These are phyloP conservation scores for Colletotrichum sp. DNA, from an alignment of 2,329 filamentous ascomycete species.

Conservation along the genomic window DNA sequence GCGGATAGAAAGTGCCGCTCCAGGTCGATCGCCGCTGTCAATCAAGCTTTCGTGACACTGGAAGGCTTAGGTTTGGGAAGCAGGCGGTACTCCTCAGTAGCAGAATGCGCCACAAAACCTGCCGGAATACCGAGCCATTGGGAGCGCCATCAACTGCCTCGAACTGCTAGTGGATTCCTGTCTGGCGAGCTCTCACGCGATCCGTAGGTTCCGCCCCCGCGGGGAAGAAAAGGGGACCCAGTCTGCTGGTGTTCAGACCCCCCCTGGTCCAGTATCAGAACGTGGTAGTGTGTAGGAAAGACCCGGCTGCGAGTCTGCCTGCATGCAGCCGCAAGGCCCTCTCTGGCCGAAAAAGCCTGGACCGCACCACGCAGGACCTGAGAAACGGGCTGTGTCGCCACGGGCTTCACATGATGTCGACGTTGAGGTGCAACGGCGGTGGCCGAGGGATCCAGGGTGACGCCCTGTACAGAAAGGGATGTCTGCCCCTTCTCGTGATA, in stretches of 20 bases:
- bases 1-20: neutral
- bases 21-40: neutral
- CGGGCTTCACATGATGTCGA: neutral
- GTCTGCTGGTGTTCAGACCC: slow-evolving; percentile 3
- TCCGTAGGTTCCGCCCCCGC: neutral
- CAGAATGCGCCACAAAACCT: neutral
- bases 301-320: neutral
- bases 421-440: neutral
- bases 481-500: neutral
- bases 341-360: neutral
- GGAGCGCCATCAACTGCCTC: neutral
- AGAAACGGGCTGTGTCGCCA: slow-evolving; percentile 7
- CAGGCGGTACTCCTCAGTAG: neutral
- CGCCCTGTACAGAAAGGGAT: neutral
- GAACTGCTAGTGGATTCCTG: neutral
- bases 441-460: neutral
- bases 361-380: neutral
- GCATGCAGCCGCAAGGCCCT: neutral
- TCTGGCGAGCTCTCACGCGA: neutral
- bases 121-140: neutral
- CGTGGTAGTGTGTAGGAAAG: slow-evolving; percentile 3
- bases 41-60: neutral
- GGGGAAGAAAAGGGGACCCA: neutral
- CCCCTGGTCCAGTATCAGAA: slow-evolving; percentile 1
- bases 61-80: neutral